A percentile compares a stretch with the other conserved stretches of the same genome.
These are phyloP conservation scores for Luffa acutangula DNA, from an alignment of 306 rosid genomes.

Conservation along the genomic window DNA sequence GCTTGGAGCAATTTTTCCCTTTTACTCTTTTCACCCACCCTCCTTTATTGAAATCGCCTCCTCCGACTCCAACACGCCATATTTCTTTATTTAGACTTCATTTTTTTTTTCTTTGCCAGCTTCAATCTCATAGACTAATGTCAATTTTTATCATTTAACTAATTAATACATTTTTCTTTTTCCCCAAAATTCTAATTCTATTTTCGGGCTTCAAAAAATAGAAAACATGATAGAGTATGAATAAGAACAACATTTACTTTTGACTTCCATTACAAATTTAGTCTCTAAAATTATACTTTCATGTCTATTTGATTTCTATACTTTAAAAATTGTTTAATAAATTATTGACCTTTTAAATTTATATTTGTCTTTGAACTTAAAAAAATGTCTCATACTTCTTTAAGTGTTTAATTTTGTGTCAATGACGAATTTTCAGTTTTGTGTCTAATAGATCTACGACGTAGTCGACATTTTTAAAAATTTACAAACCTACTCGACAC, in stretches of 20 bases:
- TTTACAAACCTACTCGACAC: too few relatives aligned
- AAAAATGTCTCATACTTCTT: too few relatives aligned
- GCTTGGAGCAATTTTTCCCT: neutral
- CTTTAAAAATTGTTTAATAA: too few relatives aligned
- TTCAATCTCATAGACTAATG: neutral
- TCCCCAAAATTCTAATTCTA: neutral
- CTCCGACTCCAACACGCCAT: neutral
- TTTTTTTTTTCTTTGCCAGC: neutral
- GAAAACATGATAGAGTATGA: neutral
- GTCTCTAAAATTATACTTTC: too few relatives aligned
- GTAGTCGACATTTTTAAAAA: too few relatives aligned
- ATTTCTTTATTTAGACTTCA: neutral
- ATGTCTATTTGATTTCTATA: too few relatives aligned
- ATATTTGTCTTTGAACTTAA: too few relatives aligned
- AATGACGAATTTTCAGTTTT: too few relatives aligned
- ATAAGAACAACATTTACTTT: neutral
- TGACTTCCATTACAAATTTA: too few relatives aligned
- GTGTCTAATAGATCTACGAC: too few relatives aligned
- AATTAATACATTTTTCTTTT: neutral
- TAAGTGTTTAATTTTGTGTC: too few relatives aligned
- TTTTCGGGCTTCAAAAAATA: neutral
- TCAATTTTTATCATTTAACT: neutral
- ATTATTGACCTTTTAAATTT: too few relatives aligned
- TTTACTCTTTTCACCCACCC: neutral
- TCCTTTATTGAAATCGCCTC: neutral